Evolutionary conservation across 768 basidiomycete genomes (phyloP), one percentile per base, ranked within the genome.

Genomic region (Auriscalpium vulgare): DNA sequence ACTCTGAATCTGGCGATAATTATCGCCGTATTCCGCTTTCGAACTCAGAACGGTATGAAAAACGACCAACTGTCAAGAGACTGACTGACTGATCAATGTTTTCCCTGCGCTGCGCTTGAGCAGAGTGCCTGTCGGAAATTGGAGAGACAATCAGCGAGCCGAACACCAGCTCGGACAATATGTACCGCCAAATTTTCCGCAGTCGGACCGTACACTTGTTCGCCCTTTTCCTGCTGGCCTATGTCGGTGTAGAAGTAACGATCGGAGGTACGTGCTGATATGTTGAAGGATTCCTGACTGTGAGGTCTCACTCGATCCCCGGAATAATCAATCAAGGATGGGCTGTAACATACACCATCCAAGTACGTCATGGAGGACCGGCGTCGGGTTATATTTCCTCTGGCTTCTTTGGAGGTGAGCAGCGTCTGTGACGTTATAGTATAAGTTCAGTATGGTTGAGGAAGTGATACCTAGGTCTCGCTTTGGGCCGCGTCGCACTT

Each of bases 31-130:
- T 92, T 94, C 70, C 76, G 81, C n/a, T 69, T 87, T 50, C 84
- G 82, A 65, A 76, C 68, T 0, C 87, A 90, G 64, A 84, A 91
- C 63, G 83, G 90, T 85, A 49, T 16, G 71, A 60, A 17, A 6
- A 17, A 51, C 8, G 14, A 50, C 59, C 16, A 59, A 53, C 48
- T n/a, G 0, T 50, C 37, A 35, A 10, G 17, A 11, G 14, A 17
- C 14, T 9, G 2, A 19, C 34, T 16, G 23, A 19, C 40, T 21
- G 10, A 59, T 35, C 19, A 60, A 19, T 49, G 49, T 11, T 47
- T 11, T 44, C 17, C 21, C 50, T 10, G 21, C 48, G 21, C 21
- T 21, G 21, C 21, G 21, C 1, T 16, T 54, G 59, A 13, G 37
- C 38, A 87, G 85, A 81, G 54, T 82, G 79, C 60, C 70, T 85